phyloP scores from a whole-genome alignment of 2,329 filamentous ascomycete species.

The Neocucurbitaria cava region DNA sequence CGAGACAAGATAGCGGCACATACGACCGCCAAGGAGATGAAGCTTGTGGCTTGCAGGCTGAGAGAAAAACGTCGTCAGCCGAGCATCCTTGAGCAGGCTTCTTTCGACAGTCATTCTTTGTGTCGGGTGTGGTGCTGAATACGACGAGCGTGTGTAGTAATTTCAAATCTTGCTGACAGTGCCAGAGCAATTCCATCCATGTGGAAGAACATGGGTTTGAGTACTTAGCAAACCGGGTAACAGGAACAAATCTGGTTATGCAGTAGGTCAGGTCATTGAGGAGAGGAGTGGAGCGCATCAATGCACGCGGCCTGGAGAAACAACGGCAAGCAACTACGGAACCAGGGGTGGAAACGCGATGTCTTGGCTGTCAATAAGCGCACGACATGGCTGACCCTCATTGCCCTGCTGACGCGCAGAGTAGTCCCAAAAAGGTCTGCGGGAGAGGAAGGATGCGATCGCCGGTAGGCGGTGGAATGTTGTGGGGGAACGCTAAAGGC shows the following conservation, averaged over 20 bases:
- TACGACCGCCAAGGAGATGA: constrained; percentile 38
- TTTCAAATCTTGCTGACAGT: neutral
- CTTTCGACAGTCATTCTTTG: constrained; percentile 35
- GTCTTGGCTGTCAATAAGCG: constrained; percentile 8
- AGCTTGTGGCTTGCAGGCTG: constrained; percentile 34
- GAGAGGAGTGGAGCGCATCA: neutral
- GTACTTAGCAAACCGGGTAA: neutral
- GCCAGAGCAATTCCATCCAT: neutral
- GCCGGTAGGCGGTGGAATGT: neutral
- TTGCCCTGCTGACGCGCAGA: constrained; percentile 15
- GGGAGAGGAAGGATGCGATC: constrained; percentile 3
- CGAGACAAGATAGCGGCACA: constrained; percentile 24
- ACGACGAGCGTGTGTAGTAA: neutral
- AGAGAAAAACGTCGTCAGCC: constrained; percentile 34
- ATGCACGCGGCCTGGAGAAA: constrained; percentile 1
- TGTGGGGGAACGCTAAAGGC: constrained; percentile 6
- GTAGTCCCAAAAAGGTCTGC: neutral
- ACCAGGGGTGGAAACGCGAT: constrained; percentile 4
- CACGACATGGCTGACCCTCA: neutral
- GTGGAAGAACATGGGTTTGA: neutral
- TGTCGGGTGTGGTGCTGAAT: neutral
- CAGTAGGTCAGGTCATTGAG: neutral
- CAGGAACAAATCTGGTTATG: neutral
- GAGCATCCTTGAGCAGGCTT: constrained; percentile 40
- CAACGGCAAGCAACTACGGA: constrained; percentile 4